These are phyloP conservation scores for Candida tallmaniae DNA, from an alignment of 805 yeast species.

Conservation along the genomic window DNA sequence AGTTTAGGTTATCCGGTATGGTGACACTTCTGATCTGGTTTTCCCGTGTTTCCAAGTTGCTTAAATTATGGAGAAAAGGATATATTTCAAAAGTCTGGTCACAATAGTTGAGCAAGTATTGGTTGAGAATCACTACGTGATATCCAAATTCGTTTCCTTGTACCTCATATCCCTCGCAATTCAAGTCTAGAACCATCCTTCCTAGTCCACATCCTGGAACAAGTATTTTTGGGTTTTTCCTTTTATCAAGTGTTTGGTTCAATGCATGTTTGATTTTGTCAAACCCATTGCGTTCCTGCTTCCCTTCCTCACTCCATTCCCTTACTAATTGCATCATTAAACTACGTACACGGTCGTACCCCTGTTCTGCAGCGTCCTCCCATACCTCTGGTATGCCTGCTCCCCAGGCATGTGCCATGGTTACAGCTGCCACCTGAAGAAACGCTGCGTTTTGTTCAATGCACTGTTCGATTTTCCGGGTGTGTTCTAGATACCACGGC, in stretches of 20 bases:
- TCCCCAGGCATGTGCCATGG: constrained; percentile 50
- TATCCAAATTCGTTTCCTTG: constrained; percentile 67
- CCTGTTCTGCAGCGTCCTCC: constrained; percentile 37
- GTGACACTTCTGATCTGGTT: constrained; percentile 47
- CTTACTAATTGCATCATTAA: constrained; percentile 53
- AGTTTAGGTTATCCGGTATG: constrained; percentile 49
- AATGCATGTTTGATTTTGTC: constrained; percentile 33
- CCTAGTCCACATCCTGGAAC: constrained; percentile 69
- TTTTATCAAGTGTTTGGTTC: constrained; percentile 32
- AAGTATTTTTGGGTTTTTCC: constrained; percentile 31
- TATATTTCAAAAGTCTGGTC: constrained; percentile 36
- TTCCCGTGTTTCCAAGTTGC: constrained; percentile 42
- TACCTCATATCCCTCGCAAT: constrained; percentile 50
- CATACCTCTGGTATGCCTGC: constrained; percentile 36
- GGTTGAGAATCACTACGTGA: constrained; percentile 58
- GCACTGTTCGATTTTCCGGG: constrained; percentile 36
- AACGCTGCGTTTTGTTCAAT: constrained; percentile 44
- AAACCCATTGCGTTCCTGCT: constrained; percentile 40
- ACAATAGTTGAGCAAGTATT: constrained; percentile 48
- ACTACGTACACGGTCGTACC: constrained; percentile 54
- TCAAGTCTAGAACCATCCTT: constrained; percentile 52
- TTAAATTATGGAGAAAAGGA: constrained; percentile 53
- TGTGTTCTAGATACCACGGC: constrained; percentile 47
- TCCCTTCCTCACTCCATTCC: constrained; percentile 60
- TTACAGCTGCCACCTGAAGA: constrained; percentile 36